A percentile compares a stretch with the other conserved stretches of the same genome.
phyloP scores from a whole-genome alignment of 2,329 filamentous ascomycete genomes.

The Cryphonectria naterciae region DNA sequence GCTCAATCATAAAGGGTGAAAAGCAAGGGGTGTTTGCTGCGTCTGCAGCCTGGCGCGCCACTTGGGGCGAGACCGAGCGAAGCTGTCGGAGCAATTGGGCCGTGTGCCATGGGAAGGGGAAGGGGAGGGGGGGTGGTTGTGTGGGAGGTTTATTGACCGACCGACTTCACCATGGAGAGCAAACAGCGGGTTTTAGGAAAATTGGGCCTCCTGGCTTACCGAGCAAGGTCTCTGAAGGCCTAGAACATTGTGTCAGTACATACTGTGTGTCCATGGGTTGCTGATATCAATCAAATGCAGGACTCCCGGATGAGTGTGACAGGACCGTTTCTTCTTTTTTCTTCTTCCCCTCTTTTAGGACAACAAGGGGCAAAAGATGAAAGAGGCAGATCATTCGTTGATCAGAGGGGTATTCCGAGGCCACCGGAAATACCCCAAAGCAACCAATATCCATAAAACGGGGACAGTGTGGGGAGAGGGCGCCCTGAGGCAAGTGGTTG shows the following conservation, averaged over 20 bases:
- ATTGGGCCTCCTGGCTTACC: conserved; percentile 33
- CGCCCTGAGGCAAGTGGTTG: background rate
- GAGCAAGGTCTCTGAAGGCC: conserved; percentile 40
- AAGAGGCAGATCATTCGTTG: background rate
- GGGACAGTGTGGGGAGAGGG: background rate
- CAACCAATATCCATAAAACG: background rate
- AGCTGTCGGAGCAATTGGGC: background rate
- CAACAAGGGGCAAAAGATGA: background rate
- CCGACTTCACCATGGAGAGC: conserved; percentile 15
- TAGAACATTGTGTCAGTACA: conserved; percentile 32
- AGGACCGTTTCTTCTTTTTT: background rate
- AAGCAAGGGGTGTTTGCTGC: background rate
- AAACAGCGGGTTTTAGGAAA: background rate
- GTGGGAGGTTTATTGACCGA: conserved; percentile 4
- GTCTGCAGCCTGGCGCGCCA: conserved; percentile 18
- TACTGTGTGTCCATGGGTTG: background rate
- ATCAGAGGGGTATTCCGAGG: background rate
- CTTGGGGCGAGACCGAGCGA: conserved; percentile 7
- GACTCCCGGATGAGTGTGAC: background rate
- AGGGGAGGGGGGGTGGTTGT: background rate
- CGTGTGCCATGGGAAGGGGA: background rate
- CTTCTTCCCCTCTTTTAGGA: background rate
- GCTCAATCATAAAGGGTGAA: background rate
- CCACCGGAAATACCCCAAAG: background rate
- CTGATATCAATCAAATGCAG: background rate